phyloP scores from a whole-genome alignment of 2,329 filamentous ascomycete genomes.

The Aspergillus sp. region DNA sequence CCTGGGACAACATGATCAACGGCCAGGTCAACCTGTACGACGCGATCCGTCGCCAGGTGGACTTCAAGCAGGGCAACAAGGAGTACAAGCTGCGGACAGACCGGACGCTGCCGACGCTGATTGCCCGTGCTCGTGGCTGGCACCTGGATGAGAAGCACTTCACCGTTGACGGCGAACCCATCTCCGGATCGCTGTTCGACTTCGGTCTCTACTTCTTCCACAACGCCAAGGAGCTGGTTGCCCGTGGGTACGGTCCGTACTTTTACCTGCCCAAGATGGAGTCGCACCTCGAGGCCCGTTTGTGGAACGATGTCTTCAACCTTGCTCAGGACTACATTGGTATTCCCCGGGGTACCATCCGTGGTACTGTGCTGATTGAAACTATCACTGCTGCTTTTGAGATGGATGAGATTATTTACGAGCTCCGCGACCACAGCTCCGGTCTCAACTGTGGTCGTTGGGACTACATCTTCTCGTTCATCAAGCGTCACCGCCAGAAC shows the following conservation, averaged over 20 bases:
- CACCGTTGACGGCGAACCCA: constrained; percentile 88
- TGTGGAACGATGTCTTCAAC: constrained; percentile 99
- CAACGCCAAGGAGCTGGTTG: constrained; percentile 84
- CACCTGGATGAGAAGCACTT: constrained; percentile 98
- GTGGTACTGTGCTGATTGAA: constrained; percentile 93
- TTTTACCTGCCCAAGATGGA: constrained; percentile 99
- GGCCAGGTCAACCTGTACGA: constrained; percentile 98
- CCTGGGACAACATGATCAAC: constrained; percentile 99
- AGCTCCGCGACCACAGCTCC: constrained; percentile 91
- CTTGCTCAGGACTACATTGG: constrained; percentile 87
- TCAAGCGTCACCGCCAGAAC: constrained; percentile 99
- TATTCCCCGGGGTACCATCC: constrained; percentile 83
- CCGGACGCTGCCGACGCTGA: constrained; percentile 77
- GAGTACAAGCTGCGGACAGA: constrained; percentile 97
- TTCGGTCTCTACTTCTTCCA: constrained; percentile 99
- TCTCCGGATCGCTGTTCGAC: constrained; percentile 88
- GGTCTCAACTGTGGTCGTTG: constrained; percentile 97
- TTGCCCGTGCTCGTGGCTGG: constrained; percentile 92
- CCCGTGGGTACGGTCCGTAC: constrained; percentile 82
- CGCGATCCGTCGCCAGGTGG: constrained; percentile 83
- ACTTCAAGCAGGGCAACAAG: constrained; percentile 92
- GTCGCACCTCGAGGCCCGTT: constrained; percentile 88
- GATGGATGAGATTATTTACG: constrained; percentile 95
- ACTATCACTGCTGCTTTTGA: constrained; percentile 96
- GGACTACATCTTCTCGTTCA: constrained; percentile 99